Evolutionary conservation across 208 protist species (phyloP).

Genomic region (Phytomonas sp.): DNA sequence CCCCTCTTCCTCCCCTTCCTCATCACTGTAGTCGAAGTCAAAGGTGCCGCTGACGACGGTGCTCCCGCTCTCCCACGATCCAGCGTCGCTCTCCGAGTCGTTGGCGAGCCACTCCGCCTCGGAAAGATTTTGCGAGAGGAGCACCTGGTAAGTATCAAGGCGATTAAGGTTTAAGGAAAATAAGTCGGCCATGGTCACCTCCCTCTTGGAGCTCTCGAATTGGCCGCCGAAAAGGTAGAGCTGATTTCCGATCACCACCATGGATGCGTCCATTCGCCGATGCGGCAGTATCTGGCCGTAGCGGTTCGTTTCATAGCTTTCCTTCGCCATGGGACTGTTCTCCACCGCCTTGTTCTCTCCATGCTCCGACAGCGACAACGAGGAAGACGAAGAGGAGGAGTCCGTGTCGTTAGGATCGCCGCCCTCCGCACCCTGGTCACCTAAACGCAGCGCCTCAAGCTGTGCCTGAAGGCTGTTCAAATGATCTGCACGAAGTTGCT

Average conservation of each 20-base stretch:
- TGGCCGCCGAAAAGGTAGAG: slow-evolving; percentile 87
- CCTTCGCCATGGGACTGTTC: slow-evolving; percentile 33
- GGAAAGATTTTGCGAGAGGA: slow-evolving; percentile 80
- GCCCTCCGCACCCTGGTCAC: slow-evolving; percentile 18
- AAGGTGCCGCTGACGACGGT: slow-evolving; percentile 78
- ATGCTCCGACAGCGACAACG: neutral
- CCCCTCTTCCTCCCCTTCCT: slow-evolving; percentile 66
- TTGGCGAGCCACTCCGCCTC: slow-evolving; percentile 73
- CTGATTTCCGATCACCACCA: slow-evolving; percentile 53
- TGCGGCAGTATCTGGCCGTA: slow-evolving; percentile 62
- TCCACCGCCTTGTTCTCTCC: slow-evolving; percentile 6
- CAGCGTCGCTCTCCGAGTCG: slow-evolving; percentile 67
- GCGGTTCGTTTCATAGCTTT: slow-evolving; percentile 63
- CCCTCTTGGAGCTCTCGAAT: slow-evolving; percentile 78
- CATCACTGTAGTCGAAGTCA: slow-evolving; percentile 61
- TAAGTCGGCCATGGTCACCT: slow-evolving; percentile 86
- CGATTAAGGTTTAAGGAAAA: slow-evolving; percentile 80
- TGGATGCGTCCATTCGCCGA: slow-evolving; percentile 75
- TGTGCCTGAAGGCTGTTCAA: slow-evolving; percentile 45
- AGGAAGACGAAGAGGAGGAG: too few relatives aligned
- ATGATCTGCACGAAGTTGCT: slow-evolving; percentile 1
- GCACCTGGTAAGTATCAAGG: slow-evolving; percentile 69
- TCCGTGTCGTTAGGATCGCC: slow-evolving; percentile 31
- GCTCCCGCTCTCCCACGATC: slow-evolving; percentile 83
- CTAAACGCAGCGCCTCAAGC: slow-evolving; percentile 50